phyloP scores from a whole-genome alignment of 2,329 filamentous ascomycete species.

The Lojkania enalia region DNA sequence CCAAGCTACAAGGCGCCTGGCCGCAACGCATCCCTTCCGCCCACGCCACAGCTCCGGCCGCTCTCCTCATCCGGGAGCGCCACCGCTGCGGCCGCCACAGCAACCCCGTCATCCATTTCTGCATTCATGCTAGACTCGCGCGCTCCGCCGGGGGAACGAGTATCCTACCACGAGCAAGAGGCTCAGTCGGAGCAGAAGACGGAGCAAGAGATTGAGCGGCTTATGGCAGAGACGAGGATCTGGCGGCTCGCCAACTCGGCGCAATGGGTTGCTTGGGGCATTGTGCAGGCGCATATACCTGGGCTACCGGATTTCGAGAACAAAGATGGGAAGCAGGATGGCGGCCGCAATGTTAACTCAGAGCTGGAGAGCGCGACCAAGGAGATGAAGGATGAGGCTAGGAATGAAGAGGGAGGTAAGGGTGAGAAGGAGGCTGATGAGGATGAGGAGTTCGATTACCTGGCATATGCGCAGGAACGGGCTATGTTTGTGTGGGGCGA shows the following conservation, averaged over 20 bases:
- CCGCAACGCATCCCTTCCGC: constrained; percentile 55
- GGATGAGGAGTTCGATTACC: constrained; percentile 86
- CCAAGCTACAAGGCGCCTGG: constrained; percentile 64
- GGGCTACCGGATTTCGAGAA: constrained; percentile 62
- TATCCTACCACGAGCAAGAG: constrained; percentile 41
- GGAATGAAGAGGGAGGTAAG: constrained; percentile 22
- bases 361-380: constrained; percentile 30
- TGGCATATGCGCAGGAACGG: constrained; percentile 86
- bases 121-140: constrained; percentile 76
- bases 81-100: constrained; percentile 37
- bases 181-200: constrained; percentile 62
- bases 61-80: constrained; percentile 38
- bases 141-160: constrained; percentile 36
- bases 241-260: constrained; percentile 90
- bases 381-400: constrained; percentile 25
- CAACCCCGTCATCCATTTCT: constrained; percentile 48
- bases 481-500: constrained; percentile 96
- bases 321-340: constrained; percentile 15
- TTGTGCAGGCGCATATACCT: constrained; percentile 88
- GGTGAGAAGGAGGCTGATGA: constrained; percentile 49
- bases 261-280: constrained; percentile 94
- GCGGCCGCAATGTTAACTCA: background rate
- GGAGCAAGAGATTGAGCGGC: constrained; percentile 68
- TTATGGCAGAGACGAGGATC: constrained; percentile 77
- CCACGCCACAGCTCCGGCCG: constrained; percentile 33